phyloP scores from a whole-genome alignment of 192 early-diverging fungal species.

The Gonapodya prolifera region DNA sequence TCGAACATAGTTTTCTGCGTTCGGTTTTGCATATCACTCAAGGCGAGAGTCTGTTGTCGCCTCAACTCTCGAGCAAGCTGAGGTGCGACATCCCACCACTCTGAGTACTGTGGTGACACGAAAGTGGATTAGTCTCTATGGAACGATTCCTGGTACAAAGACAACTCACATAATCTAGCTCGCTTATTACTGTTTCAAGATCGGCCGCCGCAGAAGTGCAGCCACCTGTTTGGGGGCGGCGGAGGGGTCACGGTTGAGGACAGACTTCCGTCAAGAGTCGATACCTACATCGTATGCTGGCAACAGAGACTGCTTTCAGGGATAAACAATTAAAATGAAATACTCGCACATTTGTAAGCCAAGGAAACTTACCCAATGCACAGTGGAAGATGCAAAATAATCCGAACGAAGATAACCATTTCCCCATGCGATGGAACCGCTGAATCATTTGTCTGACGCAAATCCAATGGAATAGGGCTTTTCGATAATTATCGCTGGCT shows the following conservation, averaged over 20 bases:
- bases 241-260: no score
- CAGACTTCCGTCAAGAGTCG: no score
- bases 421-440: background rate
- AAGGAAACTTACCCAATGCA: background rate
- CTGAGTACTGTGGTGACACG: background rate
- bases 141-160: no score
- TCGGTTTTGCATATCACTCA: no score
- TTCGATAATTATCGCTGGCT: background rate
- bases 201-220: no score
- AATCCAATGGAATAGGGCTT: background rate
- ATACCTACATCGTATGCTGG: background rate
- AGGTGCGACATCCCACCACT: background rate
- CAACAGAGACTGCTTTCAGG: background rate
- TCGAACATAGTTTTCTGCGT: no score
- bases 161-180: background rate
- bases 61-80: background rate
- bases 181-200: background rate
- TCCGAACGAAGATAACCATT: background rate
- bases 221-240: no score
- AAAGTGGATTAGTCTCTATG: background rate
- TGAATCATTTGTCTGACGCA: background rate
- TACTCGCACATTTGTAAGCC: background rate
- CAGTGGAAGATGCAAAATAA: background rate
- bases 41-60: background rate
- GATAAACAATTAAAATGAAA: background rate